phyloP scores from a whole-genome alignment of 148 eudicot species.

The Cornus suecica region DNA sequence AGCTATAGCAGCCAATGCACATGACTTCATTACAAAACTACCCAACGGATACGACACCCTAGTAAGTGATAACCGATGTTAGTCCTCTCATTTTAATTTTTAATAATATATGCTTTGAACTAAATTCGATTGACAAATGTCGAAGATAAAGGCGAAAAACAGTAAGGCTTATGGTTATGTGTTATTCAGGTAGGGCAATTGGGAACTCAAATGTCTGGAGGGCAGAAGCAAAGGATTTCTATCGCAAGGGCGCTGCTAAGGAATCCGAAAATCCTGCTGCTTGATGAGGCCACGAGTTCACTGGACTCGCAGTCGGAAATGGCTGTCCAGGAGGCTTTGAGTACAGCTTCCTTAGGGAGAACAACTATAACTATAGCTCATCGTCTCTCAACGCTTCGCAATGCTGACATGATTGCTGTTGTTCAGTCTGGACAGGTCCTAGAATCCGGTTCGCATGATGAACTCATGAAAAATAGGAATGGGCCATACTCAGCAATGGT shows the following conservation, averaged over 20 bases:
- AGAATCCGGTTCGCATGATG: constrained; percentile 17
- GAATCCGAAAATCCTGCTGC: constrained; percentile 19
- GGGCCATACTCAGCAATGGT: constrained; percentile 17
- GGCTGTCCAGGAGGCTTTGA: constrained; percentile 16
- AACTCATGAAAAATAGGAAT: constrained; percentile 7
- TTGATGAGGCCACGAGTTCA: constrained; percentile 27
- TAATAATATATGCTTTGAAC: no score
- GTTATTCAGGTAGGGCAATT: constrained; percentile 22
- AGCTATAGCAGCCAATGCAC: constrained; percentile 23
- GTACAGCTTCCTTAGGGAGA: constrained; percentile 21
- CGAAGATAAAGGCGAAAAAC: no score
- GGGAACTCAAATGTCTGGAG: constrained; percentile 22
- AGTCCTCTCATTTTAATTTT: no score
- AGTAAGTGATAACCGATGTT: neutral
- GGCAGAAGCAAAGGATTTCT: constrained; percentile 26
- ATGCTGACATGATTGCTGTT: constrained; percentile 23
- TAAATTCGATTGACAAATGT: neutral
- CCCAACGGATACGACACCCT: constrained; percentile 21
- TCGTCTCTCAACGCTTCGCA: constrained; percentile 10
- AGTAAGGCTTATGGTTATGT: neutral
- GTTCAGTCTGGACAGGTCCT: constrained; percentile 15
- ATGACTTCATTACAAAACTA: constrained; percentile 19
- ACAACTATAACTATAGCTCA: constrained; percentile 24
- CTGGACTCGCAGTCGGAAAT: constrained; percentile 22
- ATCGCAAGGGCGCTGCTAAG: constrained; percentile 17